These are phyloP conservation scores for Sporisorium scitamineum DNA, from an alignment of 1,284 basidiomycete genomes.

Conservation along the genomic window DNA sequence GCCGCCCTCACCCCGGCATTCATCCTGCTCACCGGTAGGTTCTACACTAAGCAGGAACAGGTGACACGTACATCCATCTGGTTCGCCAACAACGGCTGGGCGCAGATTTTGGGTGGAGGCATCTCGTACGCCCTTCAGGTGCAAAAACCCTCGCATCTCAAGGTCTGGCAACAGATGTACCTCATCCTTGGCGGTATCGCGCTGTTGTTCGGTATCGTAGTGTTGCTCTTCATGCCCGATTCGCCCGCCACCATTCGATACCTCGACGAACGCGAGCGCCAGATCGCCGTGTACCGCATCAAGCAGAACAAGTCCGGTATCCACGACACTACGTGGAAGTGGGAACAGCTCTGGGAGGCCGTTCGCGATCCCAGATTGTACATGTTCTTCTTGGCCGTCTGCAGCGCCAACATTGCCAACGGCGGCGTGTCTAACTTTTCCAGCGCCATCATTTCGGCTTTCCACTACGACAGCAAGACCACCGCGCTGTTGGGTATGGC, in stretches of 20 bases:
- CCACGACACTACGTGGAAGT: conserved; percentile 75
- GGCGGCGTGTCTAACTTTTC: conserved; percentile 62
- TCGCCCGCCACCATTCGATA: conserved; percentile 50
- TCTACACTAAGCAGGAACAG: conserved; percentile 58
- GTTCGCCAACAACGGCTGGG: conserved; percentile 62
- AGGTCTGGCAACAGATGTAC: conserved; percentile 63
- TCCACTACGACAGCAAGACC: conserved; percentile 59
- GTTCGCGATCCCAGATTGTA: conserved; percentile 72
- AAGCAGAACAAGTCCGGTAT: conserved; percentile 74
- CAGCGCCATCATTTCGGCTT: conserved; percentile 61
- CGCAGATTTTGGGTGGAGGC: conserved; percentile 60
- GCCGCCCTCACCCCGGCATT: conserved; percentile 56
- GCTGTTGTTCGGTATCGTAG: conserved; percentile 47
- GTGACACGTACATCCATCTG: conserved; percentile 54
- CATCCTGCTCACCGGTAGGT: conserved; percentile 58
- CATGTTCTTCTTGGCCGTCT: conserved; percentile 51
- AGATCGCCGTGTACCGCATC: conserved; percentile 75
- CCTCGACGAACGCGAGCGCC: conserved; percentile 72
- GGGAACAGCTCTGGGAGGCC: conserved; percentile 73
- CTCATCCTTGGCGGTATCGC: conserved; percentile 61
- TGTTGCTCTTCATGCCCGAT: conserved; percentile 52
- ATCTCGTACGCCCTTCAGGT: conserved; percentile 59
- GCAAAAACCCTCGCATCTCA: conserved; percentile 34
- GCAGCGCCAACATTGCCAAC: conserved; percentile 54
- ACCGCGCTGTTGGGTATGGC: conserved; percentile 65